Evolutionary conservation across 805 yeast species (phyloP).

Genomic region (Saccharomycopsis sp.): DNA sequence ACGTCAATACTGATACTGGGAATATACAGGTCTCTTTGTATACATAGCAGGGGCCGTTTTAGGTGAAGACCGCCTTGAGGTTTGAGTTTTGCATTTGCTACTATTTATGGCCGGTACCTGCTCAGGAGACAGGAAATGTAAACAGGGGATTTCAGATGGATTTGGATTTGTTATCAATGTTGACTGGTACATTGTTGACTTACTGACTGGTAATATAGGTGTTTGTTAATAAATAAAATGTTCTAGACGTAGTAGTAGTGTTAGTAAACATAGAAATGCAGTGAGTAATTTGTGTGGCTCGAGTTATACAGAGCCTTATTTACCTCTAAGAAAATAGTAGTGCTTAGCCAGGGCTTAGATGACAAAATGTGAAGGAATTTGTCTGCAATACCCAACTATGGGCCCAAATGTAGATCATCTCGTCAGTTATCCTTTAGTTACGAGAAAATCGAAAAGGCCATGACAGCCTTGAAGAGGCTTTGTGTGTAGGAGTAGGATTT

Average conservation of each 20-base stretch:
- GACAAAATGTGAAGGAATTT: background rate
- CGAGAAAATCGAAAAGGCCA: too few species aligned
- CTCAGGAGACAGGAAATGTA: background rate
- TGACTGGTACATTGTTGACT: too few species aligned
- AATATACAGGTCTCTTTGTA: background rate
- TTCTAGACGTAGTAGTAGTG: too few species aligned
- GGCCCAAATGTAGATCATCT: background rate
- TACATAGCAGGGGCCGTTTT: background rate
- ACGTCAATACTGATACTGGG: background rate
- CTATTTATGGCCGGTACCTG: background rate
- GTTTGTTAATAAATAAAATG: too few species aligned
- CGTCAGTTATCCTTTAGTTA: background rate
- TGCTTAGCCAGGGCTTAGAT: background rate
- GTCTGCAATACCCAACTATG: background rate
- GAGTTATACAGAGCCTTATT: background rate
- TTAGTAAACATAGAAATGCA: too few species aligned
- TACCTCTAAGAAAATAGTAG: background rate
- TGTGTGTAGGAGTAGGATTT: too few species aligned
- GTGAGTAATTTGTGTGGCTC: too few species aligned
- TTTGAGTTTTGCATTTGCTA: background rate
- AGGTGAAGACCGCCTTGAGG: background rate
- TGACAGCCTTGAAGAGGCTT: too few species aligned
- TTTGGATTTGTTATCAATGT: too few species aligned
- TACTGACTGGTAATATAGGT: too few species aligned
- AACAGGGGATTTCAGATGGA: background rate